phyloP scores from a whole-genome alignment of 192 early-diverging fungal genomes.

The Dissophora globulifera region DNA sequence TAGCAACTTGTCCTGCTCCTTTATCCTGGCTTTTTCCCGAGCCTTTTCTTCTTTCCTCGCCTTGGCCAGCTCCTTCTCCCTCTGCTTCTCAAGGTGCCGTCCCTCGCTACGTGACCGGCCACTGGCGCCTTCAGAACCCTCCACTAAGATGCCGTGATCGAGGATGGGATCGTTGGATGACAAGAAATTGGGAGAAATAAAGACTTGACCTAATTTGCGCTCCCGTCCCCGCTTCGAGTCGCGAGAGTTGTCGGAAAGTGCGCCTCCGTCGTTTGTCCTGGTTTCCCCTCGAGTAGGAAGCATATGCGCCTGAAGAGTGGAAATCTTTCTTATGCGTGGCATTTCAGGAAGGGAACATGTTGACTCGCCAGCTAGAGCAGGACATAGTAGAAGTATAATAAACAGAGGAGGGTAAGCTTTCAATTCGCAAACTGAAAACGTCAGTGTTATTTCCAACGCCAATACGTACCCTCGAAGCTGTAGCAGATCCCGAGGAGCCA shows the following conservation, averaged over 20 bases:
- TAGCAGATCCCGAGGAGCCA: conserved; percentile 56
- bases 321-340: conserved; percentile 29
- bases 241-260: not conserved
- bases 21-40: conserved; percentile 24
- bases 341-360: conserved; percentile 21
- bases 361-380: not conserved
- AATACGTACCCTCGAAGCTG: conserved; percentile 31
- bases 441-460: not conserved
- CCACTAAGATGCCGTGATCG: not conserved
- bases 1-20: conserved; percentile 35
- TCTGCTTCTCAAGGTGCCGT: conserved; percentile 10
- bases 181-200: conserved; percentile 2
- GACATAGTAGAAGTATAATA: not conserved
- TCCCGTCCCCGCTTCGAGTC: conserved; percentile 6
- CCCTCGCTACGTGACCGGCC: conserved; percentile 13
- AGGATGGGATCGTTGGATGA: conserved; percentile 14
- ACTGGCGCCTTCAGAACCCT: not conserved
- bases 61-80: conserved; percentile 35
- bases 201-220: not conserved
- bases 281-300: too few species aligned
- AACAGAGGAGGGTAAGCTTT: not conserved
- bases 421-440: not conserved
- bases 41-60: conserved; percentile 37
- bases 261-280: not conserved
- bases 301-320: conserved; percentile 3